Evolutionary conservation across 2,329 filamentous ascomycete genomes (phyloP), one percentile per base, ranked within the genome.

Genomic region (Fusarium marasasianum): DNA sequence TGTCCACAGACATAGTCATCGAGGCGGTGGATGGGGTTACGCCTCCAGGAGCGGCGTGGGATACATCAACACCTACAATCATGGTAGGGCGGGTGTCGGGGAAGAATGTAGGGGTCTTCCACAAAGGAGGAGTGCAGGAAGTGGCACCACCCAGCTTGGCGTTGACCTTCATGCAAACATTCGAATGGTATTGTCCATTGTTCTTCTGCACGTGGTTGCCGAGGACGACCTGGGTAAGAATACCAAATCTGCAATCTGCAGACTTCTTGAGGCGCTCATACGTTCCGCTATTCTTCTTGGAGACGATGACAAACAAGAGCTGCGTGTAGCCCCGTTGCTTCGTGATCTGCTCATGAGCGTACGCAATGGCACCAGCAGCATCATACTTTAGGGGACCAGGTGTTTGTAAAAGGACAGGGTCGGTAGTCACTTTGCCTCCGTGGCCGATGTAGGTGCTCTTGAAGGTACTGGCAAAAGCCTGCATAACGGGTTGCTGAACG

Each of bases 121-220:
- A 83, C 1, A 82, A 79, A 10, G 81, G 77, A 18, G 74, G 71
- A 3, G 82, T 83, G 50, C 81, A 86, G 59, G 85, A 91, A 2
- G 94, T 98, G 0, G 90, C 88, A 11, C 96, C 96, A 20, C 96
- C 96, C 6, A 99, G 88, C 85, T 99, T 99, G 8, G 94, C 93
- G 77, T 99, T 98, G 74, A 99, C 91, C 85, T 99, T 99, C 94
- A 99, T 96, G 73, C 91, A 89, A 1, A 99, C 94, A 71, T 99
- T 99, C 2, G 94, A 96, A 78, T 94, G 92, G 82, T 98, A 98
- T 78, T 99, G 96, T 0, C 88, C 88, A 29, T 93, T 90, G 22
- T 89, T 90, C 80, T 92, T 92, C 43, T 84, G 77, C 2, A 96
- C 93, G 67, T 97, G 92, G 1, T 84, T 84, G 6, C 87, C 85